Conservation (phyloP, 306 rosid species). For the Senna siamea region DNA sequence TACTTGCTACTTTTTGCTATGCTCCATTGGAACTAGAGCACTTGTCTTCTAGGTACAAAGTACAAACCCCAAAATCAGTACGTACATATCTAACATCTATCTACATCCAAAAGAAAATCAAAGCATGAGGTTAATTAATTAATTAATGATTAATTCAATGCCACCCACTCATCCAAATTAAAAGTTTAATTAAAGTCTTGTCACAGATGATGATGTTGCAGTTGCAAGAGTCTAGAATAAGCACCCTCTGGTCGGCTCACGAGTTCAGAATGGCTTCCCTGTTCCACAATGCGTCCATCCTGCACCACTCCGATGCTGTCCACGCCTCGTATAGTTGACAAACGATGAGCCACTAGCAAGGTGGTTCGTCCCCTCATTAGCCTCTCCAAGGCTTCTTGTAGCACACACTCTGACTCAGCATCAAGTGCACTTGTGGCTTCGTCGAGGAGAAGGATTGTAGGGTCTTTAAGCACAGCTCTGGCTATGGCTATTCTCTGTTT, state of each 20-base stretch:
- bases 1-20: slow-evolving; percentile 61
- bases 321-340: slow-evolving; percentile 87
- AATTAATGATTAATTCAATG: slow-evolving; percentile 46
- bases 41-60: slow-evolving; percentile 45
- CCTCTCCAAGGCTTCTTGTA: slow-evolving; percentile 97
- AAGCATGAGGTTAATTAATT: slow-evolving; percentile 54
- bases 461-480: slow-evolving; percentile 94
- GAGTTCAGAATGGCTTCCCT: slow-evolving; percentile 86
- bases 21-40: slow-evolving; percentile 65
- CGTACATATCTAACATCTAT: slow-evolving; percentile 75
- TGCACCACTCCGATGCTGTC: slow-evolving; percentile 90
- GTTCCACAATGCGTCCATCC: slow-evolving; percentile 92
- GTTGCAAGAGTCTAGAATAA: slow-evolving; percentile 88
- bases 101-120: slow-evolving; percentile 71
- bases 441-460: slow-evolving; percentile 80
- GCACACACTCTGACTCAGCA: slow-evolving; percentile 91
- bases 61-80: slow-evolving; percentile 46
- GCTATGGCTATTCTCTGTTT: slow-evolving; percentile 98
- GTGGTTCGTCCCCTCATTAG: slow-evolving; percentile 98
- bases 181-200: not conserved
- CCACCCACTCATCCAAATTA: slow-evolving; percentile 48
- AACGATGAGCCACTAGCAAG: slow-evolving; percentile 86
- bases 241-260: slow-evolving; percentile 89
- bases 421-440: slow-evolving; percentile 98
- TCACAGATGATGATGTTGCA: slow-evolving; percentile 88